A percentile compares a stretch with the other conserved stretches of the same genome.
These are phyloP conservation scores for Crucibulum laeve DNA, from an alignment of 768 basidiomycete genomes.

Conservation along the genomic window DNA sequence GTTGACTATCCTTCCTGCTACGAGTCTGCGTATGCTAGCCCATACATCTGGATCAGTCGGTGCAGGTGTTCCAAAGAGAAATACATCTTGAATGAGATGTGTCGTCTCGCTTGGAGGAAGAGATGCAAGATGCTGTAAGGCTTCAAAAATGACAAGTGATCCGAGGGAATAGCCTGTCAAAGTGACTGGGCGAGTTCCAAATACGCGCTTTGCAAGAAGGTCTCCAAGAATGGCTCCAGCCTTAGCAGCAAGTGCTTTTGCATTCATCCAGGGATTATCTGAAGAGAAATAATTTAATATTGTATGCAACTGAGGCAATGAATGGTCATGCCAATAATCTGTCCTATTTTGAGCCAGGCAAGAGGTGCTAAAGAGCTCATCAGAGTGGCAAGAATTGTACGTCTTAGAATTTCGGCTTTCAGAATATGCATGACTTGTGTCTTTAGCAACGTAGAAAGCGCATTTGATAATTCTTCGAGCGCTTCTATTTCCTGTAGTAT, in stretches of 20 bases:
- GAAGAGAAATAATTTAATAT: conserved; percentile 1
- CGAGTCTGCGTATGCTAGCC: conserved; percentile 43
- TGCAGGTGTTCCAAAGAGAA: conserved; percentile 47
- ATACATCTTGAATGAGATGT: conserved; percentile 51
- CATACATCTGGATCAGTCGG: conserved; percentile 35
- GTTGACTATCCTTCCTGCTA: conserved; percentile 49
- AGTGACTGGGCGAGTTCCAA: conserved; percentile 51
- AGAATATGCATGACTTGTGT: conserved; percentile 48
- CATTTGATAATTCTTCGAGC: conserved; percentile 42
- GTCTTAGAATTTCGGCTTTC: conserved; percentile 41
- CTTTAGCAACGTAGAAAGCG: conserved; percentile 38
- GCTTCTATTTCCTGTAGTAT: conserved; percentile 48
- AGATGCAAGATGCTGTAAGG: conserved; percentile 41
- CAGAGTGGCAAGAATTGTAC: conserved; percentile 46
- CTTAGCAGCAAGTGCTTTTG: conserved; percentile 45
- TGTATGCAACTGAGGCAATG: neutral
- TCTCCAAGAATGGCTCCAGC: conserved; percentile 51
- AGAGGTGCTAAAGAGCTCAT: conserved; percentile 47
- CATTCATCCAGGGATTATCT: conserved; percentile 63
- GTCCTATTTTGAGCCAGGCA: conserved; percentile 45
- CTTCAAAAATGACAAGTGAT: conserved; percentile 52
- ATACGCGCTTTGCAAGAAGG: conserved; percentile 42
- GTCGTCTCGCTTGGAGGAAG: conserved; percentile 38
- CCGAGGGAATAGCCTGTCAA: conserved; percentile 57
- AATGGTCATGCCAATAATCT: conserved; percentile 40